Evolutionary conservation across 192 early-diverging fungal genomes (phyloP), one percentile per base, ranked within the genome.

Genomic region (Gryganskiella cystojenkinii): DNA sequence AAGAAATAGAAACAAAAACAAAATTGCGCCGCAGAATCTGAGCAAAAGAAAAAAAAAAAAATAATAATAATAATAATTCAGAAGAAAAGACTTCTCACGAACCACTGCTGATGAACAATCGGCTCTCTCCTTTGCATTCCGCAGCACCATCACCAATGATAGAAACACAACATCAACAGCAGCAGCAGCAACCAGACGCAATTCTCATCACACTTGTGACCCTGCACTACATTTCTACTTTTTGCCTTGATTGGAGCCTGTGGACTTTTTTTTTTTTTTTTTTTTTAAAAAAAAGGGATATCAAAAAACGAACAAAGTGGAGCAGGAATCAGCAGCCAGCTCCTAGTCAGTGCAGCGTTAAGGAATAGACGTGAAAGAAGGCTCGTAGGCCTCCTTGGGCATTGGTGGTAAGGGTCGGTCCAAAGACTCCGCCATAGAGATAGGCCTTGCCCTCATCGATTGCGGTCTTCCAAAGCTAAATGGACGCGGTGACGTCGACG

Each of bases 381-480:
- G 55, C 45, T 78, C 74, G 33, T 78, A 78, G 3, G 66, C 66
- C 42, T 78, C 74, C 55, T 59, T 78, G 46, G 74, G 74, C 74
- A 78, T 78, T 20, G 74, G 74, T 17, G 74, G 74, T n/a, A 78
- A 46, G 5, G 74, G 74, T 22, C 74, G 59, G 13, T 78, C 74
- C 27, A 78, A 24, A 11, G 74, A 69, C 37, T 78, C 74, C 2
- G 74, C 74, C 74, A 78, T 78, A 1, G 74, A 78, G 20, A 69
- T 78, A 3, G 74, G 74, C 5, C 74, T 52, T 17, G 66, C 66
- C 20, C 74, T 59, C 74, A 78, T 69, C 14, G 74, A 78, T 33
- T 69, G 66, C 19, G 74, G 66, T 28, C 66, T 67, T 1, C 72
- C 72, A 47, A 78, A 78, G 56, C 66, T 61, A 31, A 78, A 78